A percentile compares a stretch with the other conserved stretches of the same genome.
These are phyloP conservation scores for Xerocomus minutiporus DNA, from an alignment of 1,284 basidiomycete genomes.

Conservation along the genomic window DNA sequence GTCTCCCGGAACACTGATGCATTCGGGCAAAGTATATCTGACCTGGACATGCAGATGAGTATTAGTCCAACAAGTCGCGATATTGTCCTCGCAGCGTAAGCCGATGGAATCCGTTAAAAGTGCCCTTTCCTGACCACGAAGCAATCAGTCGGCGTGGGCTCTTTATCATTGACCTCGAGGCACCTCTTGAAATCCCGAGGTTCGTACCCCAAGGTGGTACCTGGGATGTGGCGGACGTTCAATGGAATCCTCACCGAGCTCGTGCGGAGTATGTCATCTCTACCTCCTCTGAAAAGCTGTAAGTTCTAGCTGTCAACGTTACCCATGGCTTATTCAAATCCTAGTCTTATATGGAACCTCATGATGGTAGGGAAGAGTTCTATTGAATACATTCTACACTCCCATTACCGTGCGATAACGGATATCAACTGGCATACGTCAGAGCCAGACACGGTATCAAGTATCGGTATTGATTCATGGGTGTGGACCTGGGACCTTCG, in stretches of 20 bases:
- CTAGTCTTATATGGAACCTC: conserved; percentile 91
- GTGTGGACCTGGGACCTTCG: conserved; percentile 87
- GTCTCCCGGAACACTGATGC: conserved; percentile 23
- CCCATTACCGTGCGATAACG: conserved; percentile 89
- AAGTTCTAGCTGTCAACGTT: conserved; percentile 21
- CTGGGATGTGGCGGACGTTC: conserved; percentile 95
- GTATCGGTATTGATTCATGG: conserved; percentile 79
- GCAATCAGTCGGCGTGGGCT: conserved; percentile 75
- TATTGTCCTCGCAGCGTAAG: conserved; percentile 75
- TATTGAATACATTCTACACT: conserved; percentile 77
- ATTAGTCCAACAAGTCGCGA: conserved; percentile 77
- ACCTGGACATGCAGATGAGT: conserved; percentile 54
- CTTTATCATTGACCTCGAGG: conserved; percentile 94
- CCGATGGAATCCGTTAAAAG: conserved; percentile 1
- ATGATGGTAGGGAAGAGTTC: conserved; percentile 63
- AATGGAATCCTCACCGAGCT: conserved; percentile 92
- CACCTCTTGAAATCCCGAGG: conserved; percentile 82
- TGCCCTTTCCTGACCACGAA: conserved; percentile 1
- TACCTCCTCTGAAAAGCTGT: conserved; percentile 92
- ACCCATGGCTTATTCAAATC: conserved; percentile 7
- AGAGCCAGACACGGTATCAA: conserved; percentile 72
- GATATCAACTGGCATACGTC: conserved; percentile 95
- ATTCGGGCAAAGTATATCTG: not conserved
- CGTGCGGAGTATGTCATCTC: conserved; percentile 90
- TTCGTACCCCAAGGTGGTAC: conserved; percentile 94